Conservation (phyloP, 2,329 filamentous ascomycete genomes). For the Monosporascus sp. region DNA sequence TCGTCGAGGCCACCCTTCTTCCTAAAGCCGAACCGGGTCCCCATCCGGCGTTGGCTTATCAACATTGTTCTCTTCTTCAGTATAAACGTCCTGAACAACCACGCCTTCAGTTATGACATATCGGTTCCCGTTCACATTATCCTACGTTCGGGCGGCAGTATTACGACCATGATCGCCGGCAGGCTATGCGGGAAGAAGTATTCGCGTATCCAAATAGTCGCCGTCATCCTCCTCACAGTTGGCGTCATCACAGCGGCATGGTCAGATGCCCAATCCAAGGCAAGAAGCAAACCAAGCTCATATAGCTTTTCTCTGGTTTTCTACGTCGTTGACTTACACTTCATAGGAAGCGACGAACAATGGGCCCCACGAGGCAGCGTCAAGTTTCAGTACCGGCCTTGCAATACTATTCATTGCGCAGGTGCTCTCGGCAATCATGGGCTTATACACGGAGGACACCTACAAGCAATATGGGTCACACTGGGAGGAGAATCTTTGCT, state of each 20-base stretch:
- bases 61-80: conserved; percentile 88
- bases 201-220: conserved; percentile 70
- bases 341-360: conserved; percentile 16
- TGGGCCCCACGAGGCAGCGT: conserved; percentile 20
- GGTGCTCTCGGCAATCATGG: conserved; percentile 87
- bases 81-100: conserved; percentile 96
- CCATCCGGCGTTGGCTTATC: conserved; percentile 75
- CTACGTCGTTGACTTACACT: conserved; percentile 15
- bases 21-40: conserved; percentile 71
- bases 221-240: conserved; percentile 75
- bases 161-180: conserved; percentile 91
- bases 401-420: conserved; percentile 82
- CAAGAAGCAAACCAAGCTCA: conserved; percentile 28
- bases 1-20: conserved; percentile 62
- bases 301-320: not conserved
- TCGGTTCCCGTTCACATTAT: conserved; percentile 97
- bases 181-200: conserved; percentile 82
- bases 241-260: conserved; percentile 86
- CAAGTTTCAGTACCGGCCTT: conserved; percentile 63
- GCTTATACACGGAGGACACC: conserved; percentile 86
- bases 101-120: conserved; percentile 94
- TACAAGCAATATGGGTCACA: conserved; percentile 81
- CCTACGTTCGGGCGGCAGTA: conserved; percentile 86
- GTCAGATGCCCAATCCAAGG: conserved; percentile 83
- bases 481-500: conserved; percentile 96